Evolutionary conservation across 495 filamentous ascomycete genomes (phyloP), one percentile per base, ranked within the genome.

Genomic region (Penicillium antarcticum): DNA sequence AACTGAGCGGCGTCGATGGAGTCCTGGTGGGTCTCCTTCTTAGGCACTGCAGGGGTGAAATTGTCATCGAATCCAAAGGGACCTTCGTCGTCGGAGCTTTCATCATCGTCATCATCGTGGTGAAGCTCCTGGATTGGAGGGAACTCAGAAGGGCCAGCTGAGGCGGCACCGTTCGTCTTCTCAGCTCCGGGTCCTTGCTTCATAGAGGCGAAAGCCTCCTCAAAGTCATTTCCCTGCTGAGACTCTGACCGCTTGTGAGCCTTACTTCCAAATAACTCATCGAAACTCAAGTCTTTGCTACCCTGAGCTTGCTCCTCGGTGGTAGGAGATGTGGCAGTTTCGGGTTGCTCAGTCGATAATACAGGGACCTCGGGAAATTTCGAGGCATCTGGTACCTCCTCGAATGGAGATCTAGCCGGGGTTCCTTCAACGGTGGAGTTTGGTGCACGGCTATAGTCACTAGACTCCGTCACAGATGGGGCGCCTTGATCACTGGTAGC

Each of bases 81-180:
- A 38, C 76, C 84, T 35, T 88, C 89, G 56, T 80, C 86, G n/a
- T 85, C 89, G 0, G 74, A 71, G 51, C 87, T 90, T 31, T 92
- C 90, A 49, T 77, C 86, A 14, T 69, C 84, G 26, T 80, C 81
- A 12, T 92, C 90, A 53, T 94, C 89, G 42, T 86, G 77, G 37
- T 85, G 85, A 31, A 96, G 65, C 59, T 96, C 92, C 33, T 85
- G 85, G 50, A 97, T 96, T 1, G 94, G 94, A 31, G 95, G 95
- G 70, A 97, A 97, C 61, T 97, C 94, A n/a, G 68, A 66, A 11
- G 65, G 26, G 55, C 68, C 48, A 47, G 63, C 54, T 19, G 62
- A 57, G 49, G 67, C 41, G 61, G 67, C 49, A 19, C 70, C 74
- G 36, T 68, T 65, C 4, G 61, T 18, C n/a, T 65, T 61, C 9